Base-by-base conservation (phyloP, 1,284 basidiomycete genomes). In the Tausonia pullulans region DNA sequence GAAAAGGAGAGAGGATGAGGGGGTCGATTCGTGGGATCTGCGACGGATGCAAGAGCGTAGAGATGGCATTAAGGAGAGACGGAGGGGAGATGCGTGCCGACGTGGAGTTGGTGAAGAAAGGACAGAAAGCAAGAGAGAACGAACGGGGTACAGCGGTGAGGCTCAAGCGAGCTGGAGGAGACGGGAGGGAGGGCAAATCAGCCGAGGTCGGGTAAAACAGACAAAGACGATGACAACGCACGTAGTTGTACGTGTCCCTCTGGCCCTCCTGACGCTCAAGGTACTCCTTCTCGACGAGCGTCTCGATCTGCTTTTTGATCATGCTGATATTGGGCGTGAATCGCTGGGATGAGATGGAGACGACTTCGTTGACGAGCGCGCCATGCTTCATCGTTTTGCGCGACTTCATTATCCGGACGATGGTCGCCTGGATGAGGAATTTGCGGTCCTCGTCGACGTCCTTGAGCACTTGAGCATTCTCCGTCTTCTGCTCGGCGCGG, bases 401-500 rank as follows among this genome's bases (percentile, higher is more conserved):
- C 40, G 62, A 69, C 63, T 67, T 44, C 45, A 53, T 58, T n/a
- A 66, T 57, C 63, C 90, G 87, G 60, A 98, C 95, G 72, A 98
- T 96, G 13, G 90, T 95, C 13, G 95, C 95, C 75, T 98, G 96
- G 67, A 98, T 93, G 66, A 96, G 85, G 73, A 96, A 89, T 80
- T 96, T 95, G 68, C 95, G 85, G 74, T 98, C 95, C 78, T 98
- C 95, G 70, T 98, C 95, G 8, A 98, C 94, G 41, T 88, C 88
- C 81, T 95, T 94, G 71, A 95, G 80, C 1, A 98, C 91, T 68
- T 98, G 93, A 6, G 82, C 83, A 7, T 87, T 84, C 76, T 98
- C 96, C 3, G 87, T 85, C 81, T 95, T 96, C 67, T 90, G 87
- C 76, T 98, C 95, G 1, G 91, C 84, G 79, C 93, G 94, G 77